Conservation (phyloP, 169 alveolate species). For the Plasmodium vivax region DNA sequence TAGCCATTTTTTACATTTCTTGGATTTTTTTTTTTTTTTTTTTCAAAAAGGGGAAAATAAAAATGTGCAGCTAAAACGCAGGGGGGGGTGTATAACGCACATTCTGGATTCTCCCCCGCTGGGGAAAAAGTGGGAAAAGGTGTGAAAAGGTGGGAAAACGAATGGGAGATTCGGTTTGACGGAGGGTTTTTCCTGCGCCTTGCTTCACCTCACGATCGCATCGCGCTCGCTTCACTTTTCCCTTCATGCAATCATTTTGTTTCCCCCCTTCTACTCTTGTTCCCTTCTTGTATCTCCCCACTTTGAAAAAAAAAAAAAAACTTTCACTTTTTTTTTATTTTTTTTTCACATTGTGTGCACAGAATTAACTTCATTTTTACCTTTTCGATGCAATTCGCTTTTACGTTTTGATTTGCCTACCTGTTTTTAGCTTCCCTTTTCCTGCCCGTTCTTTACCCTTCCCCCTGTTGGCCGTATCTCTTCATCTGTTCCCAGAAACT, state of each 20-base stretch:
- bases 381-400: not conserved
- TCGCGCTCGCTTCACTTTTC: not conserved
- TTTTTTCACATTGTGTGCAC: not conserved
- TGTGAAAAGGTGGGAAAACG: not conserved
- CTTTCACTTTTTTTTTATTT: not conserved
- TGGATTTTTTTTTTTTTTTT: not conserved
- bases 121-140: not conserved
- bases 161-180: not conserved
- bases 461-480: not conserved
- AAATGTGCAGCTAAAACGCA: not conserved
- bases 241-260: not conserved
- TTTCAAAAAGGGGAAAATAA: not conserved
- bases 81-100: not conserved
- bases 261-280: not conserved
- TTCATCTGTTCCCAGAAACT: not conserved
- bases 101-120: not conserved
- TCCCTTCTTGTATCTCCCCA: slow-evolving; percentile 12
- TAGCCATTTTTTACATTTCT: not conserved
- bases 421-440: not conserved
- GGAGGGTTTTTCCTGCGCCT: not conserved
- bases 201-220: not conserved
- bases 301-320: not conserved
- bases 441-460: not conserved
- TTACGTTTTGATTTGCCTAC: not conserved
- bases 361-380: not conserved